Evolutionary conservation across 2,329 filamentous ascomycete species (phyloP).

Genomic region (Paracorniculantispora psalliotae): DNA sequence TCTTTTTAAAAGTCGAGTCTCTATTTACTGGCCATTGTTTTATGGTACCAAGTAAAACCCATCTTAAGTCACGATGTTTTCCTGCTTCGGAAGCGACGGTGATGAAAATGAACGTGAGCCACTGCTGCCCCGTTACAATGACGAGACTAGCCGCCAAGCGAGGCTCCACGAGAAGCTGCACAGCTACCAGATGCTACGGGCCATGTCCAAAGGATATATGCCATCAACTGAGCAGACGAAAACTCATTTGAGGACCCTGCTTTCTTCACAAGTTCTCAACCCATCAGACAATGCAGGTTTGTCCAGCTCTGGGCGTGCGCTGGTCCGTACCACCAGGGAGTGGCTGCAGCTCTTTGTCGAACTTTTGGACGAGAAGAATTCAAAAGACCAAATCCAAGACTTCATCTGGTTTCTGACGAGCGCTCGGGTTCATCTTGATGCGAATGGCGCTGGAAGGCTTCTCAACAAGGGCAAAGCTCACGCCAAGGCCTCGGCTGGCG

Average conservation of each 20-base stretch:
- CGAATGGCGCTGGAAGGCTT: slow-evolving; percentile 24
- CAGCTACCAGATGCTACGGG: slow-evolving; percentile 85
- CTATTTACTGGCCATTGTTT: too few species aligned
- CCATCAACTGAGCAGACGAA: slow-evolving; percentile 83
- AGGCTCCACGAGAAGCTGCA: slow-evolving; percentile 85
- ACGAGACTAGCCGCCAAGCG: slow-evolving; percentile 74
- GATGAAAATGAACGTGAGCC: slow-evolving; percentile 65
- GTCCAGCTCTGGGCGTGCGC: slow-evolving; percentile 68
- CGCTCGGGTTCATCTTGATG: slow-evolving; percentile 51
- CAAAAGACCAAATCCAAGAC: slow-evolving; percentile 80
- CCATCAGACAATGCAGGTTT: slow-evolving; percentile 58
- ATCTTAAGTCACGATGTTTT: slow-evolving; percentile 42
- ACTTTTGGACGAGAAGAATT: slow-evolving; percentile 78
- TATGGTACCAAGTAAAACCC: too few species aligned
- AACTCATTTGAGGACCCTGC: slow-evolving; percentile 70
- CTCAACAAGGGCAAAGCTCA: slow-evolving; percentile 27
- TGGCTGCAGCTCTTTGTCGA: slow-evolving; percentile 78
- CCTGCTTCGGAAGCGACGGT: slow-evolving; percentile 54
- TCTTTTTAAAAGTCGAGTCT: not conserved
- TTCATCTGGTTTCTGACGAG: slow-evolving; percentile 81
- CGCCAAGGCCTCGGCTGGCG: slow-evolving; percentile 40
- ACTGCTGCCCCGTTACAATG: slow-evolving; percentile 74
- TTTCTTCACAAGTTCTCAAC: slow-evolving; percentile 74
- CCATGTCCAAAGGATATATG: slow-evolving; percentile 80
- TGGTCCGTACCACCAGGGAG: slow-evolving; percentile 66